Conservation (phyloP, 805 yeast genomes). For the Isabelozyma gotoi region DNA sequence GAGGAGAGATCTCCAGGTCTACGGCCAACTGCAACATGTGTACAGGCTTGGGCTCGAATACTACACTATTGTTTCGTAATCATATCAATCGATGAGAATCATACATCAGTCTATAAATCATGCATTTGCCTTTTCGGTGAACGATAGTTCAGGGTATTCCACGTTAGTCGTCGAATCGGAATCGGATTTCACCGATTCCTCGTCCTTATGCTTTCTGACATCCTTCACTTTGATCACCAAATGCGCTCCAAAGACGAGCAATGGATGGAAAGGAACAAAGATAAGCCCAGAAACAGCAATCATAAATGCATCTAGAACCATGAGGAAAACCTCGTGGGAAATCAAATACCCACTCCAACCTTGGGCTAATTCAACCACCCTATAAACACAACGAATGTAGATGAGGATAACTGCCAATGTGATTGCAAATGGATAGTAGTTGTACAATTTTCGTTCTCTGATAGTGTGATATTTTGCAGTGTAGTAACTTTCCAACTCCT, state of each 20-base stretch:
- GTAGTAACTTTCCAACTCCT: constrained; percentile 28
- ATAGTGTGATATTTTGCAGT: constrained; percentile 22
- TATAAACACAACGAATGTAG: constrained; percentile 36
- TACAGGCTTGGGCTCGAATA: too few relatives aligned
- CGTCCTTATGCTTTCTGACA: background rate
- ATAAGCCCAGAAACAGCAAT: constrained; percentile 34
- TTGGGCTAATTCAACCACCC: constrained; percentile 40
- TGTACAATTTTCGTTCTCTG: constrained; percentile 24
- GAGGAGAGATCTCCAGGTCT: too few relatives aligned
- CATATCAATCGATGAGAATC: too few relatives aligned
- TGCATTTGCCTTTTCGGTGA: too few relatives aligned
- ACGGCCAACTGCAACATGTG: too few relatives aligned
- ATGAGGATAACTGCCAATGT: constrained; percentile 30
- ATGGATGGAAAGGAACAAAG: constrained; percentile 41
- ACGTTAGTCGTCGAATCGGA: too few relatives aligned
- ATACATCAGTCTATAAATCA: too few relatives aligned
- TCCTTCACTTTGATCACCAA: background rate
- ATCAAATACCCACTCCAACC: constrained; percentile 39
- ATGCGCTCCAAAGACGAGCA: constrained; percentile 28
- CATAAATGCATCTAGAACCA: constrained; percentile 41
- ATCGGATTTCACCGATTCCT: background rate
- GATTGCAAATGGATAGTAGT: constrained; percentile 34
- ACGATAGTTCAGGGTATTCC: too few relatives aligned
- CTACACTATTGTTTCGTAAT: too few relatives aligned
- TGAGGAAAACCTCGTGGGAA: constrained; percentile 33